These are phyloP conservation scores for Hymenotorrendiella dingleyae DNA, from an alignment of 2,329 filamentous ascomycete genomes.

Conservation along the genomic window DNA sequence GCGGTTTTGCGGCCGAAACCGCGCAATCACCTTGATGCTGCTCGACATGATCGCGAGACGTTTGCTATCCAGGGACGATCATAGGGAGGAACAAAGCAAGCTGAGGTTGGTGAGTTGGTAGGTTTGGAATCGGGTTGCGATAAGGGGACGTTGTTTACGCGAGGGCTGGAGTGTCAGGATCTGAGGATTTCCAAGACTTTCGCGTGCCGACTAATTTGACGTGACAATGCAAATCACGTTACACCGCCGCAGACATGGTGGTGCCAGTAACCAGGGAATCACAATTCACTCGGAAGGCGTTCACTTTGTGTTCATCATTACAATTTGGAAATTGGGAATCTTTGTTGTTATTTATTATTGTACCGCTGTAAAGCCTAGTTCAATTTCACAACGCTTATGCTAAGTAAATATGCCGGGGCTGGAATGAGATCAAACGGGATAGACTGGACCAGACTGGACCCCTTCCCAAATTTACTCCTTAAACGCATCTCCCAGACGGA, in stretches of 20 bases:
- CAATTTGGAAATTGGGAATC: no score
- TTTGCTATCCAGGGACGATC: slow-evolving; percentile 25
- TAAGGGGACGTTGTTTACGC: slow-evolving; percentile 29
- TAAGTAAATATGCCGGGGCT: no score
- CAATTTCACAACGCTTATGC: no score
- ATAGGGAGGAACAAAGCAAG: slow-evolving; percentile 18
- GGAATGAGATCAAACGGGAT: no score
- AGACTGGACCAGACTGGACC: no score
- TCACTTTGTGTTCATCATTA: no score
- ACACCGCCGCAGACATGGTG: neutral
- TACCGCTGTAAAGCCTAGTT: no score
- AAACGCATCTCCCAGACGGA: no score
- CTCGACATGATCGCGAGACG: slow-evolving; percentile 35
- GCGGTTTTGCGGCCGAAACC: slow-evolving; percentile 96
- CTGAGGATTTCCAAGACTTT: slow-evolving; percentile 15
- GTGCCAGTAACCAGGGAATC: no score
- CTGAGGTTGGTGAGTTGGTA: slow-evolving; percentile 2
- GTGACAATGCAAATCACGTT: slow-evolving; percentile 18
- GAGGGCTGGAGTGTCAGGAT: slow-evolving; percentile 20
- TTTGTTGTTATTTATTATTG: no score
- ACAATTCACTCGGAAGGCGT: no score
- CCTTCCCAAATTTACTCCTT: no score
- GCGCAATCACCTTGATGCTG: slow-evolving; percentile 85
- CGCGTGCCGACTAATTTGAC: slow-evolving; percentile 21
- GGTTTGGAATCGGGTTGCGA: slow-evolving; percentile 17